Evolutionary conservation across 2,329 filamentous ascomycete genomes (phyloP), one percentile per base, ranked within the genome.

Genomic region (Trichoderma sp.): DNA sequence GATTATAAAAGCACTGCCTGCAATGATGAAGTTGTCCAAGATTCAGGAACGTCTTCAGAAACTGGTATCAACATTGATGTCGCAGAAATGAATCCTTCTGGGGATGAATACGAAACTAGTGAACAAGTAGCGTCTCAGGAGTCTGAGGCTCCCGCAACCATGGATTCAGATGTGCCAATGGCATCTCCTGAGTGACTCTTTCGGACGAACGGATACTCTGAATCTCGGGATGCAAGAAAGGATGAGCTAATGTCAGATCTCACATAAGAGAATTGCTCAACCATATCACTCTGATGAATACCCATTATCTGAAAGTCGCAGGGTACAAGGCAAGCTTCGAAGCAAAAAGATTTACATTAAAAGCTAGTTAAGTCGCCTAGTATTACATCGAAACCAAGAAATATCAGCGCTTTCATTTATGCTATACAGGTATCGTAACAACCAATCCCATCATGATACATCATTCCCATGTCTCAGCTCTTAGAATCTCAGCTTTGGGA

Each of bases 401-500:
- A 65, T 48, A 32, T 57, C 19, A 65, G 29, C 61, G 61, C 61
- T 57, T n/a, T 53, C 34, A 27, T 48, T 52, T 57, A 65, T 65
- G 61, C 52, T 57, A 15, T 57, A 65, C 52, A 57, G 27, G n/a
- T 48, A 53, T 45, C 61, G 35, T 45, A 48, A 48, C 50, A 65
- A 64, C n/a, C 15, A 50, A 15, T 45, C 48, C 27, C 27, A 15
- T 45, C 34, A 45, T 56, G 8, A 56, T 35, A 12, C 50, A 34
- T 45, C 37, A 57, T 12, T 56, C 22, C 17, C 35, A 37, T 52
- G 10, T 58, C 29, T 3, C 37, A 10, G 9, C 7, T 37, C 37
- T 64, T 57, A 97, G 75, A 97, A 95, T 74, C 94, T 86, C 76
- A 97, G 79, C 82, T 97, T 98, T 0, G 94, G 94, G 76, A 93